Conservation (phyloP, 2,329 filamentous ascomycete genomes). For the Paracamarosporium sp. region DNA sequence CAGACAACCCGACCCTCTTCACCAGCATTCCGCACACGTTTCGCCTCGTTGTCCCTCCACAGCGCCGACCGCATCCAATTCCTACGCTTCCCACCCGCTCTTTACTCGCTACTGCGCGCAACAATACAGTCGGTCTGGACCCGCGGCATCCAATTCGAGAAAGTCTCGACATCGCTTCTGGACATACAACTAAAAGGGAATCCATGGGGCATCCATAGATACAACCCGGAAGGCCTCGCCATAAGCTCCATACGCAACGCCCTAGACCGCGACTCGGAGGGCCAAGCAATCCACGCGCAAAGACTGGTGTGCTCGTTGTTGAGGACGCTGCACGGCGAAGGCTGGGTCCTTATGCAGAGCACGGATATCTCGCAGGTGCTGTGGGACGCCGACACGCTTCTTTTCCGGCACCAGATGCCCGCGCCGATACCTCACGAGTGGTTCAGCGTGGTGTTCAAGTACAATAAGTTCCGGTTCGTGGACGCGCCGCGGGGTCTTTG, state of each 20-base stretch:
- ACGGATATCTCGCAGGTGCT: constrained; percentile 41
- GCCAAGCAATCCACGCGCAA: constrained; percentile 32
- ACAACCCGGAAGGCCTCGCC: background rate
- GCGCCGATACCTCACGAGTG: constrained; percentile 40
- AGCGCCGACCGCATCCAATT: constrained; percentile 26
- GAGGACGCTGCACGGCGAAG: constrained; percentile 34
- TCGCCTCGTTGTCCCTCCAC: constrained; percentile 11
- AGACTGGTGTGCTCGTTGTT: constrained; percentile 37
- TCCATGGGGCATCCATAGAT: constrained; percentile 32
- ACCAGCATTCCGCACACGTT: constrained; percentile 6
- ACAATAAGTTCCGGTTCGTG: constrained; percentile 32
- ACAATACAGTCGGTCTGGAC: constrained; percentile 29
- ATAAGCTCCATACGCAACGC: background rate
- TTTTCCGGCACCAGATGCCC: constrained; percentile 42
- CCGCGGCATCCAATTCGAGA: constrained; percentile 33
- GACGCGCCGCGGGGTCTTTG: constrained; percentile 18
- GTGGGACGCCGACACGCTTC: constrained; percentile 39
- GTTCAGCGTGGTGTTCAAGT: constrained; percentile 42
- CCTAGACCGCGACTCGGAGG: constrained; percentile 6
- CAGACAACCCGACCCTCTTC: background rate
- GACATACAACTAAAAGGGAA: constrained; percentile 43
- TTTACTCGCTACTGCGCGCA: constrained; percentile 26
- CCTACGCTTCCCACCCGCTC: constrained; percentile 34
- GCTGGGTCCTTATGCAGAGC: constrained; percentile 44
- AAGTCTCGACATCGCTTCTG: constrained; percentile 6